These are phyloP conservation scores for Huntiella moniliformis DNA, from an alignment of 2,329 filamentous ascomycete species.

Conservation along the genomic window DNA sequence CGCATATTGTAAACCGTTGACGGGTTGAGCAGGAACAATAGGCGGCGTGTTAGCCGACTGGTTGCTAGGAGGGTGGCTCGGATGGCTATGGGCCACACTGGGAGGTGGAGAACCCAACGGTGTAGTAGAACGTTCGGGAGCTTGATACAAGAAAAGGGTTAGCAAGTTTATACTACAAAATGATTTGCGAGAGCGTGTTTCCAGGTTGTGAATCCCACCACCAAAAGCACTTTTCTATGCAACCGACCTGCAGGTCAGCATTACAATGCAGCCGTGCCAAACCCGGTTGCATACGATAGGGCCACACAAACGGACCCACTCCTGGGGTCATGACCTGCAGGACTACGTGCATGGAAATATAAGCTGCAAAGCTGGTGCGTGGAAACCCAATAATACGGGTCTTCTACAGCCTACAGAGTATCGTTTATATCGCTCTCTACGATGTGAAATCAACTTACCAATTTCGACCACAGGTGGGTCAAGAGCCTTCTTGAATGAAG, in stretches of 20 bases:
- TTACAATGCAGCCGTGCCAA: neutral
- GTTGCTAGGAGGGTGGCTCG: constrained; percentile 13
- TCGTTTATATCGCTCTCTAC: too few relatives aligned
- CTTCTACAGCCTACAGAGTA: too few relatives aligned
- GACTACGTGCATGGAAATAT: too few relatives aligned
- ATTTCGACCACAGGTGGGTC: constrained; percentile 33
- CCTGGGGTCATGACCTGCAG: too few relatives aligned
- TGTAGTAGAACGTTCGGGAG: constrained; percentile 48
- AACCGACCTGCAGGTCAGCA: constrained; percentile 1
- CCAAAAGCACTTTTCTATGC: neutral
- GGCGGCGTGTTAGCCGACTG: constrained; percentile 14
- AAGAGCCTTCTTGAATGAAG: constrained; percentile 65
- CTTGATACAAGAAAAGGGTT: constrained; percentile 1
- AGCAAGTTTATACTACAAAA: neutral
- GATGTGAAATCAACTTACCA: constrained; percentile 36
- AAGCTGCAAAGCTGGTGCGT: too few relatives aligned
- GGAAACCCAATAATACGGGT: too few relatives aligned
- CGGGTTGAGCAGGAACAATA: constrained; percentile 15
- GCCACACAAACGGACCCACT: too few relatives aligned
- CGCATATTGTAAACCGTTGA: constrained; percentile 15
- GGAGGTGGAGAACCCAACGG: constrained; percentile 44
- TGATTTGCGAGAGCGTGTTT: too few relatives aligned
- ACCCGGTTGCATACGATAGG: too few relatives aligned
- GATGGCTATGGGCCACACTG: constrained; percentile 24
- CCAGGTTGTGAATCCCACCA: too few relatives aligned